Evolutionary conservation across 352 stramenopile species (phyloP), one percentile per base, ranked within the genome.

Genomic region (Globisporangium echinulatum): DNA sequence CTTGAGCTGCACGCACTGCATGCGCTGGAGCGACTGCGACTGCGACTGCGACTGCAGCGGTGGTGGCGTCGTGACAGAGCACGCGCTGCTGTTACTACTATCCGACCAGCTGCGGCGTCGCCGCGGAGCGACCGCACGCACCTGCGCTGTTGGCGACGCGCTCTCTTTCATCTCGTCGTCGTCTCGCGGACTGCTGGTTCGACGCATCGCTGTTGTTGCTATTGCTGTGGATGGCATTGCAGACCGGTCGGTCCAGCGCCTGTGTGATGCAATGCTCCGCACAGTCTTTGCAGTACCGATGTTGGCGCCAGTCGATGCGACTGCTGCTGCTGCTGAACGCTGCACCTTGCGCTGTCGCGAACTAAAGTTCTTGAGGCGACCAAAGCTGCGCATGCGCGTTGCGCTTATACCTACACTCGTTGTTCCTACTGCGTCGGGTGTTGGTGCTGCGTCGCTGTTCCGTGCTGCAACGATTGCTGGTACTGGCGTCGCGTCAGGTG

Each of bases 1-100:
- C 42, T 72, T 75, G 46, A 88, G 64, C 52, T 85, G 82, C 37
- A 88, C 56, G 54, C 71, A 82, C 36, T 80, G 75, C 64, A 87
- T 70, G 48, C 81, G 77, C 44, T 82, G 77, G 43, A 64, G 72
- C 33, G 59, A 69, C 25, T 64, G 66, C 40, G 69, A 42, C 25
- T 64, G 66, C 40, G 69, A 42, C 19, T 59, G 47, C 15, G 40
- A 13, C 11, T 44, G 40, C 3, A 13, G 11, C 3, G 40, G 40
- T 0, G 40, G 7, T 8, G 7, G 7, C 11, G 7, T 7, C 6
- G 39, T 50, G 10, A 44, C 53, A 55, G 53, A 47, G 25, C 19
- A 43, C 33, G 52, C 39, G 46, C 59, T 59, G 38, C 47, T 53
- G 54, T 50, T 59, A 64, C 59, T 56, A 62, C 38, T 40, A 14